Evolutionary conservation across 1,139 yeast species (phyloP).

Genomic region (Meyerozyma carpophila): DNA sequence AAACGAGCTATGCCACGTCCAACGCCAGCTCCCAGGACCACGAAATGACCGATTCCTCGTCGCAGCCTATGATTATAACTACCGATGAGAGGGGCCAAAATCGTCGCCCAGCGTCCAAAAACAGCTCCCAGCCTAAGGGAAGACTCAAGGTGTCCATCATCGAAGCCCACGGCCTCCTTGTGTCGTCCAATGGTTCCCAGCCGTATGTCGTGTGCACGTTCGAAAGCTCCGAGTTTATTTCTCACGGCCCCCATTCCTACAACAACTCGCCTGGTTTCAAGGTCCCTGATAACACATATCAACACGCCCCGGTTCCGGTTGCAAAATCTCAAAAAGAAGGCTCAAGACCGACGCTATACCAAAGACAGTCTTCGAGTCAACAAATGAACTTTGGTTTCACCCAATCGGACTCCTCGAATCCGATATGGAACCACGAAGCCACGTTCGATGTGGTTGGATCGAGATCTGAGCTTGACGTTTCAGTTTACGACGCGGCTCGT

Average conservation of each 20-base stretch:
- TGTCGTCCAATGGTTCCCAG: conserved; percentile 49
- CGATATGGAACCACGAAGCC: conserved; percentile 88
- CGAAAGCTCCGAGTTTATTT: conserved; percentile 86
- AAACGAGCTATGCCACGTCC: background rate
- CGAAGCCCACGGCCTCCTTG: conserved; percentile 67
- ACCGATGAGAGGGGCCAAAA: conserved; percentile 43
- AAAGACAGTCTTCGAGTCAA: conserved; percentile 63
- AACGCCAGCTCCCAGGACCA: conserved; percentile 1
- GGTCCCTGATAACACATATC: conserved; percentile 1
- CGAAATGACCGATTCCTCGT: conserved; percentile 5
- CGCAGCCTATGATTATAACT: conserved; percentile 36
- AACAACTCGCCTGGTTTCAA: conserved; percentile 30
- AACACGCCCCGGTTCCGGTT: conserved; percentile 11
- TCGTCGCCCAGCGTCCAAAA: conserved; percentile 19
- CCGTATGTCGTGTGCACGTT: conserved; percentile 94
- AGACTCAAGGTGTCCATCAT: conserved; percentile 74
- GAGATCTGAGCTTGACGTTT: conserved; percentile 76
- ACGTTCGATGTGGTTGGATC: conserved; percentile 86
- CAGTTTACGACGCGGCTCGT: conserved; percentile 78
- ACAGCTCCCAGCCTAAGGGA: conserved; percentile 60
- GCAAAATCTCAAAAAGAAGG: conserved; percentile 12
- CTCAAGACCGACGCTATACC: conserved; percentile 44
- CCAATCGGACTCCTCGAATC: conserved; percentile 48
- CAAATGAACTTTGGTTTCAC: conserved; percentile 33
- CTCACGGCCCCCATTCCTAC: conserved; percentile 70